Conservation (phyloP, 257 asterid species). For the Voacanga thouarsii region DNA sequence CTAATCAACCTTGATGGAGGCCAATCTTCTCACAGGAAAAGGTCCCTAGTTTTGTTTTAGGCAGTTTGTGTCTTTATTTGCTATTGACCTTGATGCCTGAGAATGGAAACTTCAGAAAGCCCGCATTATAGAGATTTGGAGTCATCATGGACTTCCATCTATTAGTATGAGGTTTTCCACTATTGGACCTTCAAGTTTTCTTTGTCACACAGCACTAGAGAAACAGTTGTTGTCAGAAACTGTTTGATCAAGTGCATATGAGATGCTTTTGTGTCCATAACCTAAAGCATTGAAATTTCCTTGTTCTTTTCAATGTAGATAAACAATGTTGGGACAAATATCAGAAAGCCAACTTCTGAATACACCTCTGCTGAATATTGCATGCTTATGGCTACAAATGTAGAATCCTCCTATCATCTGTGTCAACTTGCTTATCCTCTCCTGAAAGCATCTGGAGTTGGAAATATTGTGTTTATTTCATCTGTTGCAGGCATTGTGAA, state of each 20-base stretch:
- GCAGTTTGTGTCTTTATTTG: background rate
- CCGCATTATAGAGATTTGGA: background rate
- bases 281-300: background rate
- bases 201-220: background rate
- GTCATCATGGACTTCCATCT: background rate
- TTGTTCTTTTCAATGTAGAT: slow-evolving; percentile 36
- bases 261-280: background rate
- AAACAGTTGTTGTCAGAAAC: background rate
- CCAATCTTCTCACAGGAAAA: background rate
- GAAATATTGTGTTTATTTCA: slow-evolving; percentile 77
- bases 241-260: background rate
- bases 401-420: slow-evolving; percentile 81
- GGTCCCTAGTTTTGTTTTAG: background rate
- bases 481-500: slow-evolving; percentile 81
- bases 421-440: slow-evolving; percentile 84
- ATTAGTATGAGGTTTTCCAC: background rate
- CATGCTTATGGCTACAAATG: slow-evolving; percentile 66
- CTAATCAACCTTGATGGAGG: background rate
- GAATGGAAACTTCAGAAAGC: background rate
- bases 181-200: background rate
- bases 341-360: slow-evolving; percentile 78
- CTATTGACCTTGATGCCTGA: background rate
- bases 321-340: slow-evolving; percentile 90
- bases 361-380: slow-evolving; percentile 79
- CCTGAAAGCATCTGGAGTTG: slow-evolving; percentile 74